Percentiles rank a stretch among this genome's conserved stretches.
Conservation (phyloP, 2,329 filamentous ascomycete species). For the Venturia pyrina region DNA sequence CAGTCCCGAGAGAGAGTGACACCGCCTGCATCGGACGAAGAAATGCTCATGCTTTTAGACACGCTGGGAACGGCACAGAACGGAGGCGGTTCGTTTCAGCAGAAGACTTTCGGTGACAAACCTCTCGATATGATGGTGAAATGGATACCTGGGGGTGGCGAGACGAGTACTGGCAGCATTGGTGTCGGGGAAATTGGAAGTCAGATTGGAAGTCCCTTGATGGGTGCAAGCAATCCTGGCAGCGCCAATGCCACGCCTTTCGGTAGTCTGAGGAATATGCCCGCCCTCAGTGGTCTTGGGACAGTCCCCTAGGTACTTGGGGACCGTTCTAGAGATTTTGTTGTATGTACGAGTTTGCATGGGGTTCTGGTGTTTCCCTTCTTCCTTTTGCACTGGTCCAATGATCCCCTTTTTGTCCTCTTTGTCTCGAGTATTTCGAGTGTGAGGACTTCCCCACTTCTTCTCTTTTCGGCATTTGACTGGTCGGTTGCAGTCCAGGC, state of each 20-base stretch:
- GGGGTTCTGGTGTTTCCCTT: neutral
- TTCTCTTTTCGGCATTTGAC: neutral
- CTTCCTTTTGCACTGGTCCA: neutral
- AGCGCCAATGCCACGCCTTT: conserved; percentile 10
- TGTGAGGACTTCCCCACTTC: neutral
- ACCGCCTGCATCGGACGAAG: conserved; percentile 46
- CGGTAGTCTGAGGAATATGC: conserved; percentile 8
- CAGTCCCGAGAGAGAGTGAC: conserved; percentile 43
- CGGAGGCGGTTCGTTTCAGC: conserved; percentile 79
- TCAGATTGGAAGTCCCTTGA: conserved; percentile 10
- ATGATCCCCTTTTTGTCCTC: neutral
- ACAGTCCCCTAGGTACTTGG: neutral
- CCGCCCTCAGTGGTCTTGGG: neutral
- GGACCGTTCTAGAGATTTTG: neutral
- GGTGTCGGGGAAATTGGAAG: conserved; percentile 11
- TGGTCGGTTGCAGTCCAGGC: neutral
- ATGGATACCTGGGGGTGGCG: conserved; percentile 1
- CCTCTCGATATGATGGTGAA: conserved; percentile 8
- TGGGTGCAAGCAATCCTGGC: conserved; percentile 11
- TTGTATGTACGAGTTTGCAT: neutral
- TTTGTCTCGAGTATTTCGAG: neutral
- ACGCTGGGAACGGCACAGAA: conserved; percentile 81
- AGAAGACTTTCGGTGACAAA: conserved; percentile 30
- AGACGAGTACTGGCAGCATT: conserved; percentile 7
- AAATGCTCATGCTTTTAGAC: conserved; percentile 77